phyloP scores from a whole-genome alignment of 2,329 filamentous ascomycete genomes.

The Curvularia lunata region DNA sequence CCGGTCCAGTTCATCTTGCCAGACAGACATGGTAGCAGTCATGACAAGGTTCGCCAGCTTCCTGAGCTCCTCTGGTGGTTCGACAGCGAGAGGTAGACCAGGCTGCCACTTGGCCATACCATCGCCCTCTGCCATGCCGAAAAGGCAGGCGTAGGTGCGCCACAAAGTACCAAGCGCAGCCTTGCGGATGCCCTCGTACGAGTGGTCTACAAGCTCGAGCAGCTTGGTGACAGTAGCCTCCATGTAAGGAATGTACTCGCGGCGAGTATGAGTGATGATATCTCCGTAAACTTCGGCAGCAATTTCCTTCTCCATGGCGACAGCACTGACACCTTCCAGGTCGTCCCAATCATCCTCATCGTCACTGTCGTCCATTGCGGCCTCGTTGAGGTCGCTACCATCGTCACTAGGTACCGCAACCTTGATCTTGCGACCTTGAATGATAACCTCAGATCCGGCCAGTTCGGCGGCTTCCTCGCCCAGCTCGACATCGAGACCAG shows the following conservation, averaged over 20 bases:
- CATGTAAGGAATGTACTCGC: constrained; percentile 81
- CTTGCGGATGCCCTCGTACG: constrained; percentile 92
- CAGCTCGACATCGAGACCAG: constrained; percentile 76
- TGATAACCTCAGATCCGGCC: constrained; percentile 75
- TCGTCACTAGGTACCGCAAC: constrained; percentile 67
- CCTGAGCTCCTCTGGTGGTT: constrained; percentile 78
- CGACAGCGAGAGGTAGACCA: constrained; percentile 80
- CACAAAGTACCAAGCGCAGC: constrained; percentile 89
- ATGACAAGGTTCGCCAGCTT: constrained; percentile 87
- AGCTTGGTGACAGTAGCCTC: constrained; percentile 86
- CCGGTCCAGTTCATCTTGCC: constrained; percentile 92
- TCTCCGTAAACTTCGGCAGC: constrained; percentile 94
- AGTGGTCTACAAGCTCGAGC: constrained; percentile 81
- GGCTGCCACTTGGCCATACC: constrained; percentile 83
- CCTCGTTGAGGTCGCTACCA: constrained; percentile 63
- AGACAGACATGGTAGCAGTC: constrained; percentile 81
- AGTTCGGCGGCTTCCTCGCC: constrained; percentile 76
- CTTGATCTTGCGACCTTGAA: constrained; percentile 86
- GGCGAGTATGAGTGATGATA: constrained; percentile 84
- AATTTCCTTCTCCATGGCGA: constrained; percentile 96
- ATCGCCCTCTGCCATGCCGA: constrained; percentile 82
- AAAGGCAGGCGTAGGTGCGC: constrained; percentile 91
- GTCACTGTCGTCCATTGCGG: constrained; percentile 69
- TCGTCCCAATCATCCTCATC: constrained; percentile 87
- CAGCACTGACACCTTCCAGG: constrained; percentile 81